A percentile compares a stretch with the other conserved stretches of the same genome.
phyloP scores from a whole-genome alignment of 2,329 filamentous ascomycete genomes.

The Ceratocystis ficicola region DNA sequence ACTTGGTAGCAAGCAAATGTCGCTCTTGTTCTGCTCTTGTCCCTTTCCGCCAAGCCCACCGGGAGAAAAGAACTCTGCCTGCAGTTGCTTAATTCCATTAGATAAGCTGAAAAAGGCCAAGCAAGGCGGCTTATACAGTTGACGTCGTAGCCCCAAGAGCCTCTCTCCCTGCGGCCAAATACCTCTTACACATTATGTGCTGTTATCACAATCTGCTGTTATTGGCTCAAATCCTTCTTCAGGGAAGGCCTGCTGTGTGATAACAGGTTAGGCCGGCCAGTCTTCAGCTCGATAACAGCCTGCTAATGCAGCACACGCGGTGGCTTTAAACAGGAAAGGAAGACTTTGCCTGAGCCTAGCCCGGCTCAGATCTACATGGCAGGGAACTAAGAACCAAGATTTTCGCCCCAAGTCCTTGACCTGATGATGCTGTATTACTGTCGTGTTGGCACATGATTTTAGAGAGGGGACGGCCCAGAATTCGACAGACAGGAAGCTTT shows the following conservation, averaged over 20 bases:
- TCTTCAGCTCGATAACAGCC: background rate
- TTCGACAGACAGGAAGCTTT: background rate
- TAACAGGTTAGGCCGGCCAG: background rate
- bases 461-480: background rate
- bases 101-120: constrained; percentile 2
- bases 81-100: background rate
- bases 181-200: background rate
- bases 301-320: background rate
- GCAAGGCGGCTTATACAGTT: background rate
- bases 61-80: background rate
- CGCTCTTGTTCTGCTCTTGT: background rate
- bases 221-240: background rate
- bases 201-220: background rate
- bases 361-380: background rate
- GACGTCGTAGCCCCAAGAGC: background rate
- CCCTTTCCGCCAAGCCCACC: background rate
- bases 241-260: background rate
- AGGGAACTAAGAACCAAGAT: background rate
- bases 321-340: background rate
- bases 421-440: background rate
- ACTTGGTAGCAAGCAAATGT: too few relatives aligned
- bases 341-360: background rate
- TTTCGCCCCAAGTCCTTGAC: background rate
- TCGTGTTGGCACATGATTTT: background rate
- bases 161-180: background rate